phyloP scores from a whole-genome alignment of 73 alveolate species.

The Tetrahymena thermophila region DNA sequence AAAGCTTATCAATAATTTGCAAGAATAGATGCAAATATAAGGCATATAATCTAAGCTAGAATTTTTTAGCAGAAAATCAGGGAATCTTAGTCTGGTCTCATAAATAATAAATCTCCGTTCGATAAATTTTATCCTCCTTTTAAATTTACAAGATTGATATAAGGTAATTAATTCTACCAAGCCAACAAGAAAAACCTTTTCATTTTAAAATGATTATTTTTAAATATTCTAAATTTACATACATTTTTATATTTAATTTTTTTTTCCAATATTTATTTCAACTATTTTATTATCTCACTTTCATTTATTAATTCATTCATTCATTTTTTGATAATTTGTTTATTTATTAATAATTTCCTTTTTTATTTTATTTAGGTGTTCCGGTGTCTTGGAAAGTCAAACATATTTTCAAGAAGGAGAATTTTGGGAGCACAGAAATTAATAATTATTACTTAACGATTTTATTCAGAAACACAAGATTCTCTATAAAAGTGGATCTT shows the following conservation, averaged over 20 bases:
- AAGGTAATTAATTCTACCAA: neutral
- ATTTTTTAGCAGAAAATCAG: neutral
- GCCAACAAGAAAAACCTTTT: neutral
- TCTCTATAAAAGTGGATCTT: neutral
- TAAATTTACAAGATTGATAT: neutral
- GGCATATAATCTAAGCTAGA: neutral
- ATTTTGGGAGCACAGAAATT: neutral
- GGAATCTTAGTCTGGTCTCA: neutral
- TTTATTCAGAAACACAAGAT: neutral
- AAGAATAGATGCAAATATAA: neutral
- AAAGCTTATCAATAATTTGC: neutral
- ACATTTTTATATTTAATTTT: no score
- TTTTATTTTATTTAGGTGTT: neutral
- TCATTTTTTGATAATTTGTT: neutral
- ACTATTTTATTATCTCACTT: no score
- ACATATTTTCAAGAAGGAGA: neutral
- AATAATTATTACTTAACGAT: neutral
- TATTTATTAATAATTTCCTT: neutral
- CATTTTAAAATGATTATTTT: no score
- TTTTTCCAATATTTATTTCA: no score
- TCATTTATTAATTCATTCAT: no score
- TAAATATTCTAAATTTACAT: no score
- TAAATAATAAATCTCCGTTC: neutral
- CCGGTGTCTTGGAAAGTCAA: neutral
- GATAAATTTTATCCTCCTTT: neutral